Percentiles rank a stretch among this genome's conserved stretches.
Evolutionary conservation across 352 stramenopile genomes (phyloP).

Genomic region (Phytophthora litchii): DNA sequence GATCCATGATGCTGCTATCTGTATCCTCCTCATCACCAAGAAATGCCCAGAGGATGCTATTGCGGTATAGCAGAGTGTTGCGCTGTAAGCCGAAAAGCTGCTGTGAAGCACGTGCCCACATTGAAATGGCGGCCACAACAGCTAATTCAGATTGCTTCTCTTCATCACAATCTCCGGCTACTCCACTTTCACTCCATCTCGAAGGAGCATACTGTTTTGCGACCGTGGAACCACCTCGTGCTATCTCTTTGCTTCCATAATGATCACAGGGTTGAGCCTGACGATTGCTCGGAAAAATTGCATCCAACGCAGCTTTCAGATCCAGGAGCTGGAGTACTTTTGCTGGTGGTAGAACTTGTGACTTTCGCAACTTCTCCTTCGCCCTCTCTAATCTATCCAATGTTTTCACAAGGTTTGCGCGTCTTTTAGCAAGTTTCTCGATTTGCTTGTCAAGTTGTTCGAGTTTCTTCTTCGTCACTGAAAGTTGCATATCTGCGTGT

Average conservation of each 20-base stretch:
- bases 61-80: slow-evolving; percentile 40
- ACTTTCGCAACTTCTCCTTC: slow-evolving; percentile 52
- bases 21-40: slow-evolving; percentile 12
- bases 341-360: slow-evolving; percentile 39
- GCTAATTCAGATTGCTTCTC: slow-evolving; percentile 17
- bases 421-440: slow-evolving; percentile 50
- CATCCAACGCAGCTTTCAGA: slow-evolving; percentile 28
- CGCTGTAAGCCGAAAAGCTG: slow-evolving; percentile 31
- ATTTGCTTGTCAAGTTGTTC: slow-evolving; percentile 55
- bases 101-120: slow-evolving; percentile 45
- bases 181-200: slow-evolving; percentile 10
- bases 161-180: slow-evolving; percentile 16
- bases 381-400: slow-evolving; percentile 53
- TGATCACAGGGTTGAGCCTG: slow-evolving; percentile 2
- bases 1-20: slow-evolving; percentile 5
- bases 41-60: slow-evolving; percentile 34
- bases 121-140: slow-evolving; percentile 31
- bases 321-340: slow-evolving; percentile 36
- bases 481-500: slow-evolving; percentile 51
- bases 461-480: slow-evolving; percentile 48
- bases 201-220: slow-evolving; percentile 22
- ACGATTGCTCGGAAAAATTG: slow-evolving; percentile 35
- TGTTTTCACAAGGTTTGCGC: slow-evolving; percentile 49
- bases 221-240: slow-evolving; percentile 5
- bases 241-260: slow-evolving; percentile 1